Conservation (phyloP, 1,284 basidiomycete species). For the Fomitopsis schrenkii region DNA sequence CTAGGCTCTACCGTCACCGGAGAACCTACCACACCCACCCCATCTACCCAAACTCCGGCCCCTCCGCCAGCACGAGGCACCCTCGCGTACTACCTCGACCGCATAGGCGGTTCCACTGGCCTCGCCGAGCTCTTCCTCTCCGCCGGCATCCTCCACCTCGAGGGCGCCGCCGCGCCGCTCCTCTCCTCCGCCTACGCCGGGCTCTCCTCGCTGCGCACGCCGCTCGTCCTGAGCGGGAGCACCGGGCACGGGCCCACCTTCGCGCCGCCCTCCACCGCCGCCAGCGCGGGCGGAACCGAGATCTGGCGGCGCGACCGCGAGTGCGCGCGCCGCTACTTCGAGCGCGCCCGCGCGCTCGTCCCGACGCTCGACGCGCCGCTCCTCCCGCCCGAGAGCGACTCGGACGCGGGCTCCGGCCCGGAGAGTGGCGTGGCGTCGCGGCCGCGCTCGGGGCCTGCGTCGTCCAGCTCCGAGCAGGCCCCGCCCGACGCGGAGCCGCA, state of each 20-base stretch:
- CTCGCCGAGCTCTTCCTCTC: conserved; percentile 72
- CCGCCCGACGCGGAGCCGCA: conserved; percentile 35
- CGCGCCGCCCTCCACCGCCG: background rate
- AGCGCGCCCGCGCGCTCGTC: conserved; percentile 55
- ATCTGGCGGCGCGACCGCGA: conserved; percentile 70
- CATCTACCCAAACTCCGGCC: background rate
- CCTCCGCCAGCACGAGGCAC: conserved; percentile 36
- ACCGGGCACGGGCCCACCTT: conserved; percentile 7
- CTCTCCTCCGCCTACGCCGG: conserved; percentile 68
- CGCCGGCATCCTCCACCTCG: conserved; percentile 70
- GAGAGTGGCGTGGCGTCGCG: conserved; percentile 10
- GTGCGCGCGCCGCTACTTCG: conserved; percentile 63
- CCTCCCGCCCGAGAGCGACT: conserved; percentile 48
- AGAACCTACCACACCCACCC: conserved; percentile 12
- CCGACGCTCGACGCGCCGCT: conserved; percentile 64
- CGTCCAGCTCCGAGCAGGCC: conserved; percentile 10
- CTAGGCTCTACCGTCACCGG: conserved; percentile 4
- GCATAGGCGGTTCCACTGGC: conserved; percentile 56
- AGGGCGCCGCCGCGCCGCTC: conserved; percentile 64
- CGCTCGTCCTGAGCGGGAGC: conserved; percentile 32
- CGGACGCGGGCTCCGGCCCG: conserved; percentile 42
- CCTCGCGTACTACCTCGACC: conserved; percentile 54
- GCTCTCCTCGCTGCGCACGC: conserved; percentile 67
- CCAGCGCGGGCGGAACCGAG: conserved; percentile 47
- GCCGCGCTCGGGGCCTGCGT: conserved; percentile 2